Evolutionary conservation across 352 stramenopile genomes (phyloP).

Genomic region (Pythium apleroticum): DNA sequence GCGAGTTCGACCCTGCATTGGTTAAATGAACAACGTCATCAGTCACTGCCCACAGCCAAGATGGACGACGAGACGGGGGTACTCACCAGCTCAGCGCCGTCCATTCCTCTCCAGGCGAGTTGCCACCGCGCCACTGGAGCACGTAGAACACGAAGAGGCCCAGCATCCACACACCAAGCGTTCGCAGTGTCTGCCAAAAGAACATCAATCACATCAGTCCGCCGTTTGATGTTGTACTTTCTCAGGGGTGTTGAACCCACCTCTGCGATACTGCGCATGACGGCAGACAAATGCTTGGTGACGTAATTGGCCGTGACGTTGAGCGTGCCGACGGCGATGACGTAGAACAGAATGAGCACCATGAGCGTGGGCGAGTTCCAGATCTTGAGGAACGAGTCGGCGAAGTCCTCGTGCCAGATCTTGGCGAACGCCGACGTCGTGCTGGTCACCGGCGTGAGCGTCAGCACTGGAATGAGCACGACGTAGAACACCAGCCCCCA

Average conservation of each 20-base stretch:
- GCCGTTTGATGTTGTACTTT: neutral
- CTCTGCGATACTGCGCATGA: slow-evolving; percentile 58
- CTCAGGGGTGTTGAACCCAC: slow-evolving; percentile 33
- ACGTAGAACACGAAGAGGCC: slow-evolving; percentile 83
- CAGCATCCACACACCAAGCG: slow-evolving; percentile 73
- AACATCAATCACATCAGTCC: neutral
- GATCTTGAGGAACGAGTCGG: slow-evolving; percentile 77
- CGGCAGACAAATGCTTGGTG: slow-evolving; percentile 77
- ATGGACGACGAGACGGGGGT: too few relatives aligned
- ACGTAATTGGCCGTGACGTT: slow-evolving; percentile 86
- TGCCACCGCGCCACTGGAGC: slow-evolving; percentile 55
- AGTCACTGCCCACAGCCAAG: neutral
- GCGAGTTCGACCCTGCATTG: slow-evolving; percentile 58
- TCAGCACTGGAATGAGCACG: slow-evolving; percentile 65
- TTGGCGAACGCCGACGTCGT: slow-evolving; percentile 52
- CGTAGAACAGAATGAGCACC: slow-evolving; percentile 56
- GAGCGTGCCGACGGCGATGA: slow-evolving; percentile 72
- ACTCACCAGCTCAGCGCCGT: slow-evolving; percentile 69
- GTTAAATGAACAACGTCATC: neutral
- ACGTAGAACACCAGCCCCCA: slow-evolving; percentile 87
- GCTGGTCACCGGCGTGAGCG: slow-evolving; percentile 43
- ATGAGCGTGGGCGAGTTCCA: slow-evolving; percentile 63
- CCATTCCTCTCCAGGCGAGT: slow-evolving; percentile 71
- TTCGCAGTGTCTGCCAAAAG: slow-evolving; percentile 60
- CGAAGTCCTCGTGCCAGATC: slow-evolving; percentile 84